Evolutionary conservation across 169 alveolate species (phyloP).

Genomic region (Neospora caninum): DNA sequence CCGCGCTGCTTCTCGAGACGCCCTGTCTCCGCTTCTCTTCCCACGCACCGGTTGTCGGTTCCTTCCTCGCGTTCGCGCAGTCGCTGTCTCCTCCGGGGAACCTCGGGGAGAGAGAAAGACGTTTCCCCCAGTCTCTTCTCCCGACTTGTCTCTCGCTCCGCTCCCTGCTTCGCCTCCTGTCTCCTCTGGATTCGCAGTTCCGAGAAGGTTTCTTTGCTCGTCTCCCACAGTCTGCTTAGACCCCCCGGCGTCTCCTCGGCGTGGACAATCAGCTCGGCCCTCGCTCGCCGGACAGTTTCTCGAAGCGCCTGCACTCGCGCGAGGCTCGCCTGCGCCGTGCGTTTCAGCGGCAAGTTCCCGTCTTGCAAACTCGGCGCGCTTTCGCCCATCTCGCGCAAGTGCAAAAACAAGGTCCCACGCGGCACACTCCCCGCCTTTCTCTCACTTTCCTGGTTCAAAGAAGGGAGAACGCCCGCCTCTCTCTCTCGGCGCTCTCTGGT

Average conservation of each 20-base stretch:
- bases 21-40: no score
- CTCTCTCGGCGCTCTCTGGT: no score
- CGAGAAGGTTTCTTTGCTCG: no score
- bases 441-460: neutral
- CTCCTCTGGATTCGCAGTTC: neutral
- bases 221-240: neutral
- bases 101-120: no score
- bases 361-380: neutral
- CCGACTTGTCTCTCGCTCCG: neutral
- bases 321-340: neutral
- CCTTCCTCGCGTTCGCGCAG: no score
- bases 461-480: no score
- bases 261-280: neutral
- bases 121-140: neutral
- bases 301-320: neutral
- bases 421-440: neutral
- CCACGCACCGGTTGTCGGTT: no score
- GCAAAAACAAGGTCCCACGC: neutral
- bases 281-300: neutral
- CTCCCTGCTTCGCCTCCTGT: neutral
- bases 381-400: no score
- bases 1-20: no score
- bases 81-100: no score
- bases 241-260: neutral
- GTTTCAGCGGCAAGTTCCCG: neutral